Conservation (phyloP, 2,329 filamentous ascomycete genomes). For the Colletotrichum sp. region DNA sequence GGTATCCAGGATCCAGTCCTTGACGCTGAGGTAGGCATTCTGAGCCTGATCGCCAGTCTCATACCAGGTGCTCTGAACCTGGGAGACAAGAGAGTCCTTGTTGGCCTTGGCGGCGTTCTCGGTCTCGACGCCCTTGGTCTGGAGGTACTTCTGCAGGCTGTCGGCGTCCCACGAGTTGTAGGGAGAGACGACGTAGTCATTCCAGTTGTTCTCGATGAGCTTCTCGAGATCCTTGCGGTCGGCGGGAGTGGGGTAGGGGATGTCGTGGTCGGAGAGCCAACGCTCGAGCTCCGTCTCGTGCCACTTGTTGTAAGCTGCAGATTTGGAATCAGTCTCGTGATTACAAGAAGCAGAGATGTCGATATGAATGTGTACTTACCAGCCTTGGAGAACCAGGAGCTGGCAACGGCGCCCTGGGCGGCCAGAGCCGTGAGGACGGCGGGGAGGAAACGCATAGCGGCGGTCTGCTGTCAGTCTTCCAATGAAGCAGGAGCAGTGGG, state of each 20-base stretch:
- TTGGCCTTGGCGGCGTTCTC: conserved; percentile 70
- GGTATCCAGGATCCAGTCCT: conserved; percentile 94
- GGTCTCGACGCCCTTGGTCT: conserved; percentile 72
- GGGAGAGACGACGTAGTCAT: conserved; percentile 73
- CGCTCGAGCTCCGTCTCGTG: conserved; percentile 96
- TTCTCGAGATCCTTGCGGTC: conserved; percentile 95
- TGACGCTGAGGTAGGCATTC: conserved; percentile 72
- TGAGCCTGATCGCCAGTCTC: conserved; percentile 80
- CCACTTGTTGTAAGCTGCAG: conserved; percentile 94
- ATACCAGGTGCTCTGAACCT: conserved; percentile 77
- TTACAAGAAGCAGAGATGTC: neutral
- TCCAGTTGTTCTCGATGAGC: conserved; percentile 90
- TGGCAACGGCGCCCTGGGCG: conserved; percentile 72
- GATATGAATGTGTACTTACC: conserved; percentile 59
- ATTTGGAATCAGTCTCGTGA: neutral
- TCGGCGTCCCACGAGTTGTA: conserved; percentile 79
- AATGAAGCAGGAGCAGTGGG: conserved; percentile 14
- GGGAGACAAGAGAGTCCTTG: conserved; percentile 70
- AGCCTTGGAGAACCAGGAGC: conserved; percentile 85
- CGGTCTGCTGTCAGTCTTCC: conserved; percentile 9
- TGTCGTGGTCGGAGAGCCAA: conserved; percentile 91
- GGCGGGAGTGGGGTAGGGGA: conserved; percentile 87
- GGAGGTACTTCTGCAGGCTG: conserved; percentile 71
- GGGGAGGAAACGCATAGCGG: conserved; percentile 78
- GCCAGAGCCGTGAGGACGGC: conserved; percentile 75